phyloP scores from a whole-genome alignment of 2,329 filamentous ascomycete genomes.

The Drechslera avenae region DNA sequence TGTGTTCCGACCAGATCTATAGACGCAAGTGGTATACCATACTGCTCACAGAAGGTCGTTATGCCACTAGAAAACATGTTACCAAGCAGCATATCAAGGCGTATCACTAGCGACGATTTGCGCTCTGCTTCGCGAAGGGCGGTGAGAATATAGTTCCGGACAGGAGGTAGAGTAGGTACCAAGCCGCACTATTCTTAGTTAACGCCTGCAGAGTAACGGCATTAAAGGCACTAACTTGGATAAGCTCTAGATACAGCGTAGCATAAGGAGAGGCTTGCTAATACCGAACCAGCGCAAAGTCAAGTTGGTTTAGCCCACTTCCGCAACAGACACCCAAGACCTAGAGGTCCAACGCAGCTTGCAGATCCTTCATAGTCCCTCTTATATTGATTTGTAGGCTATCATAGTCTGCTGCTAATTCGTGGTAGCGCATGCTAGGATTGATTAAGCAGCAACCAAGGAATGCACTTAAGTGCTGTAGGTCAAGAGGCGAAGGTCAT shows the following conservation, averaged over 20 bases:
- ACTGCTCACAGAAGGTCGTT: constrained; percentile 55
- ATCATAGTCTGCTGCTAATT: constrained; percentile 19
- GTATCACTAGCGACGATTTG: constrained; percentile 59
- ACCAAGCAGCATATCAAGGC: constrained; percentile 63
- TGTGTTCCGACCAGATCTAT: constrained; percentile 64
- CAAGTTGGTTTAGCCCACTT: constrained; percentile 62
- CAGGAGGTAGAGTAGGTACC: constrained; percentile 54
- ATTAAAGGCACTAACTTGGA: constrained; percentile 35
- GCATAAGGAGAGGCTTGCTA: constrained; percentile 57
- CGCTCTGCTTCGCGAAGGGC: constrained; percentile 62
- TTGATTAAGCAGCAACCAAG: background rate
- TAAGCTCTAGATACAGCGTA: constrained; percentile 62
- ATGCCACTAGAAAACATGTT: constrained; percentile 62
- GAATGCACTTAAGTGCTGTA: too few relatives aligned
- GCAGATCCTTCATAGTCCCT: constrained; percentile 2
- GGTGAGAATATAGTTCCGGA: constrained; percentile 63
- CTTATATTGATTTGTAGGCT: background rate
- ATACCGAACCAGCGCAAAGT: constrained; percentile 64
- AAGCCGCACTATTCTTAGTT: constrained; percentile 56
- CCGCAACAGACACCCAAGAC: constrained; percentile 62
- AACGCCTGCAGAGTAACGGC: background rate
- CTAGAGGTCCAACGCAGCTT: constrained; percentile 52
- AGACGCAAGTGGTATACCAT: constrained; percentile 51
- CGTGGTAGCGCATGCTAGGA: constrained; percentile 14
- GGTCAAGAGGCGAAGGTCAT: background rate